phyloP scores from a whole-genome alignment of 2,329 filamentous ascomycete genomes.

The Blastomyces percursus region DNA sequence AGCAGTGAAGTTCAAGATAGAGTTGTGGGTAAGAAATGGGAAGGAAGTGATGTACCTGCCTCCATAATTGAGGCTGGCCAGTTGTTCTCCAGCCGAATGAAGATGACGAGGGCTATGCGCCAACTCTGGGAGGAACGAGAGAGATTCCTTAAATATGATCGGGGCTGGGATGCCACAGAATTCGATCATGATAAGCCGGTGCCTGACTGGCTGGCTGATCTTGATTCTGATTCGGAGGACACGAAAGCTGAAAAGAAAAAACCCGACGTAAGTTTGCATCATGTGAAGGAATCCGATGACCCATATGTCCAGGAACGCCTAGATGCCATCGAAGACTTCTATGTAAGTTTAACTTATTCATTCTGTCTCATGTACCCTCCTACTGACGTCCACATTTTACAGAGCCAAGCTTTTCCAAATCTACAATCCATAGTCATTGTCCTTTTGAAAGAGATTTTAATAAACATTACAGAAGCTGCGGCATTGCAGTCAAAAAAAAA shows the following conservation, averaged over 20 bases:
- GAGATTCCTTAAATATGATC: conserved; percentile 79
- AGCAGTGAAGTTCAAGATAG: conserved; percentile 53
- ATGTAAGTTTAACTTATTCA: conserved; percentile 49
- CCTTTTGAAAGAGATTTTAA: conserved; percentile 73
- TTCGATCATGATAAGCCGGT: conserved; percentile 27
- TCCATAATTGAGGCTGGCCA: conserved; percentile 93
- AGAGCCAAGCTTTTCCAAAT: conserved; percentile 69
- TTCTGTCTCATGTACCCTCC: not conserved
- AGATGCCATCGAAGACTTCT: conserved; percentile 67
- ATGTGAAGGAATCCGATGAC: conserved; percentile 25
- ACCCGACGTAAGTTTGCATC: conserved; percentile 9
- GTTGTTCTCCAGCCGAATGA: conserved; percentile 77
- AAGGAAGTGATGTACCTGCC: conserved; percentile 77
- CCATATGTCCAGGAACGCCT: conserved; percentile 46
- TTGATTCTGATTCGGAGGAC: conserved; percentile 15
- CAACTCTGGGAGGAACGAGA: conserved; percentile 95
- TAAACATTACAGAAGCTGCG: conserved; percentile 78
- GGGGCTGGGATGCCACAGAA: conserved; percentile 63
- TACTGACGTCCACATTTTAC: conserved; percentile 5
- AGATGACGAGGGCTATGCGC: conserved; percentile 81
- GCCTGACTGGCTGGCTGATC: conserved; percentile 24
- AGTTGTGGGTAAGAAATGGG: conserved; percentile 68
- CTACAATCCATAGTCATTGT: conserved; percentile 90
- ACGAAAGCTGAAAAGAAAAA: conserved; percentile 5
- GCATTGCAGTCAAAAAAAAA: conserved; percentile 44